Percentiles rank a stretch among this genome's conserved stretches.
phyloP scores from a whole-genome alignment of 257 asterid genomes.

The Solanum bukasovii region DNA sequence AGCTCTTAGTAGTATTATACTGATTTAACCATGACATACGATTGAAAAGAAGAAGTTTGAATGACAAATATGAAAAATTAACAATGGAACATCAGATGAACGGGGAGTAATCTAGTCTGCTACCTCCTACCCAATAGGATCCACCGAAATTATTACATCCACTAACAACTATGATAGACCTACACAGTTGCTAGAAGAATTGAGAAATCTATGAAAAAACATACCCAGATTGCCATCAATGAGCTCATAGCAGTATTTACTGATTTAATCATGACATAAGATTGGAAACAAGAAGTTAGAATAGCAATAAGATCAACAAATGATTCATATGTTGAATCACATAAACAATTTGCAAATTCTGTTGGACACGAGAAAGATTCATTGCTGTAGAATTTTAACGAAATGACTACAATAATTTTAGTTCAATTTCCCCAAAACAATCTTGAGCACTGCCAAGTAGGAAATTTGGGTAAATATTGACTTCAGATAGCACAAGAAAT shows the following conservation, averaged over 20 bases:
- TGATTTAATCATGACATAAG: not conserved
- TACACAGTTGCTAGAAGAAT: not conserved
- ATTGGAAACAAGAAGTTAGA: not conserved
- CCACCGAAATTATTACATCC: constrained; percentile 94
- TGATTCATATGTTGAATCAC: not conserved
- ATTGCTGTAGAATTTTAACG: not conserved
- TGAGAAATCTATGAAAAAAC: not conserved
- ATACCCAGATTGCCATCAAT: not conserved
- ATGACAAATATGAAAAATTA: not conserved
- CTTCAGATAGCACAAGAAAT: not conserved
- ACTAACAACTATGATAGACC: constrained; percentile 85
- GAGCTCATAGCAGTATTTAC: not conserved
- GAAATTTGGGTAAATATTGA: not conserved
- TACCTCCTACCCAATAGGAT: constrained; percentile 74
- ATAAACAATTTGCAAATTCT: not conserved
- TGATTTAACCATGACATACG: not conserved
- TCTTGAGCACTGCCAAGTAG: not conserved
- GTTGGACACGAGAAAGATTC: not conserved
- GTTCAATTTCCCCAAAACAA: not conserved
- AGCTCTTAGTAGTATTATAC: not conserved
- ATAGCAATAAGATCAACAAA: not conserved
- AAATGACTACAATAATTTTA: not conserved
- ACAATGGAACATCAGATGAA: constrained; percentile 62
- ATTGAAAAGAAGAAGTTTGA: not conserved
- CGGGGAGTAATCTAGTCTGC: constrained; percentile 54